phyloP scores from a whole-genome alignment of 2,329 filamentous ascomycete species.

The Fusarium concolor region DNA sequence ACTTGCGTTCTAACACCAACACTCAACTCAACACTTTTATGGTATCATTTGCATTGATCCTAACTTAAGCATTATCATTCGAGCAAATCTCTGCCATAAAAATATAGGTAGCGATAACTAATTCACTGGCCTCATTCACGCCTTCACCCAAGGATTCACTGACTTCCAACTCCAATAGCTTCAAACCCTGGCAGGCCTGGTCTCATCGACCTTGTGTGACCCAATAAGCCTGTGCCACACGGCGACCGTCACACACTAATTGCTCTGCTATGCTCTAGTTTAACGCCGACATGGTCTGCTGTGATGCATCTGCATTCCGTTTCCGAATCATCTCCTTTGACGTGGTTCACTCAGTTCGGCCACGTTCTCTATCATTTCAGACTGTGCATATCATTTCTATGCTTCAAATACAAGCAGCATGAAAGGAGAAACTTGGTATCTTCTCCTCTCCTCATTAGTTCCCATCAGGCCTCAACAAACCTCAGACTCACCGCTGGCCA shows the following conservation, averaged over 20 bases:
- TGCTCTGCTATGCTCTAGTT: conserved; percentile 22
- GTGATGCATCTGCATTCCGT: conserved; percentile 27
- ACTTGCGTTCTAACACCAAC: conserved; percentile 11
- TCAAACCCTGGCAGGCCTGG: conserved; percentile 20
- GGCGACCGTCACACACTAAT: conserved; percentile 37
- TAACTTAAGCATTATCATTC: background rate
- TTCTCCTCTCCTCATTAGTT: background rate
- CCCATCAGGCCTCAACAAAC: conserved; percentile 26
- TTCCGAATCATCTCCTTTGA: conserved; percentile 39
- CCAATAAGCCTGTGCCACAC: conserved; percentile 49
- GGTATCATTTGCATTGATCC: conserved; percentile 1
- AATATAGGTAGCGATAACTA: conserved; percentile 2
- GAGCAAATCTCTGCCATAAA: background rate
- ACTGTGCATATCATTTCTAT: background rate
- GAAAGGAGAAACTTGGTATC: background rate
- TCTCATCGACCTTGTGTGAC: conserved; percentile 28
- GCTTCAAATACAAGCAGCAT: conserved; percentile 2
- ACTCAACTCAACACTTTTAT: conserved; percentile 7
- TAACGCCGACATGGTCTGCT: conserved; percentile 18
- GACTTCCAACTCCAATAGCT: conserved; percentile 23
- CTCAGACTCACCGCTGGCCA: conserved; percentile 42
- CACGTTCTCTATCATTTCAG: conserved; percentile 9
- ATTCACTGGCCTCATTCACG: conserved; percentile 27
- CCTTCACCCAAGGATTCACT: conserved; percentile 25
- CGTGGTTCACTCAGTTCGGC: conserved; percentile 22